Base-by-base conservation (phyloP, 352 stramenopile species). In the Globisporangium ultimum region DNA sequence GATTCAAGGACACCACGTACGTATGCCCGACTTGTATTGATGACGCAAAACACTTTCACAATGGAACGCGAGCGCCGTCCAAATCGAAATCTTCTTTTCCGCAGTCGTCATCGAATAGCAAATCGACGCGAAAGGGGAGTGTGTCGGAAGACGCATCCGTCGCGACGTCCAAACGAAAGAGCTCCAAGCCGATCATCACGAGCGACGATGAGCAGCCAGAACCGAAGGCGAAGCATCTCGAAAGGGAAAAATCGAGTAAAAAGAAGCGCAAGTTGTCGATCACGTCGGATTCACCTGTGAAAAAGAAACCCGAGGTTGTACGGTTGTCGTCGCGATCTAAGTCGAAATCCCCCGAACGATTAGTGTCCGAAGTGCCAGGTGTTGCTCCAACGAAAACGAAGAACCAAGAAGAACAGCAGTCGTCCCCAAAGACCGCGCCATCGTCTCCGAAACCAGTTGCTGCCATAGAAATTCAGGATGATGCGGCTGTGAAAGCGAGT, bases 1-100 rank as follows among this genome's bases (percentile, higher is more conserved):
- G 85, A 32, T 93, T 86, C 71, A 93, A 91, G 69, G 82, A 92
- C 60, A 89, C 85, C 52, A 91, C 84, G 9, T 95, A 95, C 62
- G 85, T 95, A 8, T 95, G 85, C 60, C 83, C 82, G 32, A 67
- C 68, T 24, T 95, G 85, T 70, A 87, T 92, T 48, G 78, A 88
- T 32, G 79, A 93, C 57, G 85, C 85, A 3, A 82, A 76, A 47
- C 70, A 72, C 18, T 90, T 90, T 49, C 80, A 90, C 67, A 87
- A 80, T 45, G 78, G 75, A 51, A 87, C 74, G 53, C 70, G 76
- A 13, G 63, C 69, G n/a, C 58, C 69, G 20, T 66, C 74, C 20
- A 83, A 80, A 57, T 59, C 70, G 20, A 90, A 90, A 61, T 41
- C 21, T 11, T 53, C 41, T 8, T 32, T 14, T 18, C 46, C 42